A percentile compares a stretch with the other conserved stretches of the same genome.
These are phyloP conservation scores for Larix sibirica DNA, from an alignment of 83 land plant genomes.

Conservation along the genomic window DNA sequence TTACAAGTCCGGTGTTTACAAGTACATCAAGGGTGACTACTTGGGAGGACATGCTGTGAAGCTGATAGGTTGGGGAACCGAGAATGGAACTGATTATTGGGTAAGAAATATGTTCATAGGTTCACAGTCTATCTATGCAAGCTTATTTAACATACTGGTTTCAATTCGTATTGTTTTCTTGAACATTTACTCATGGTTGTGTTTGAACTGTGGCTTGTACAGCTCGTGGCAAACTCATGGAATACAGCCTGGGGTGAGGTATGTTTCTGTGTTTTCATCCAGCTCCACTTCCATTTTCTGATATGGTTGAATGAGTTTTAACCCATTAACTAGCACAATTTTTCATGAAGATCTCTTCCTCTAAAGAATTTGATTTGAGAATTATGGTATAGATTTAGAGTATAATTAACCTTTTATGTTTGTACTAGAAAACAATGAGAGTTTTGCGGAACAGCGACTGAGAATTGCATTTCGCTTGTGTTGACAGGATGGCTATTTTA, in stretches of 20 bases:
- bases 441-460: neutral
- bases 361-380: neutral
- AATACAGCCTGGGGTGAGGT: slow-evolving; percentile 96
- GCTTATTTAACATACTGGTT: no score
- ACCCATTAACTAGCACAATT: no score
- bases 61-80: slow-evolving; percentile 98
- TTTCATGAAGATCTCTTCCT: neutral
- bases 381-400: neutral
- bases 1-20: slow-evolving; percentile 95
- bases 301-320: no score
- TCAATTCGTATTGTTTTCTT: neutral
- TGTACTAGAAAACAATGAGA: neutral
- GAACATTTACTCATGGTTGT: neutral
- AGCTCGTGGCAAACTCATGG: slow-evolving; percentile 97
- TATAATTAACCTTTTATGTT: neutral
- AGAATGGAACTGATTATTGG: slow-evolving; percentile 95
- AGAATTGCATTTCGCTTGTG: neutral
- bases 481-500: slow-evolving; percentile 84
- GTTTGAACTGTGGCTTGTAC: slow-evolving; percentile 21
- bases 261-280: slow-evolving; percentile 25
- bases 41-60: slow-evolving; percentile 99
- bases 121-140: neutral
- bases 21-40: slow-evolving; percentile 72
- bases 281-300: neutral
- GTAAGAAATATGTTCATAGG: slow-evolving; percentile 25